Evolutionary conservation across 1,284 basidiomycete species (phyloP).

Genomic region (Heterobasidion occidentale): DNA sequence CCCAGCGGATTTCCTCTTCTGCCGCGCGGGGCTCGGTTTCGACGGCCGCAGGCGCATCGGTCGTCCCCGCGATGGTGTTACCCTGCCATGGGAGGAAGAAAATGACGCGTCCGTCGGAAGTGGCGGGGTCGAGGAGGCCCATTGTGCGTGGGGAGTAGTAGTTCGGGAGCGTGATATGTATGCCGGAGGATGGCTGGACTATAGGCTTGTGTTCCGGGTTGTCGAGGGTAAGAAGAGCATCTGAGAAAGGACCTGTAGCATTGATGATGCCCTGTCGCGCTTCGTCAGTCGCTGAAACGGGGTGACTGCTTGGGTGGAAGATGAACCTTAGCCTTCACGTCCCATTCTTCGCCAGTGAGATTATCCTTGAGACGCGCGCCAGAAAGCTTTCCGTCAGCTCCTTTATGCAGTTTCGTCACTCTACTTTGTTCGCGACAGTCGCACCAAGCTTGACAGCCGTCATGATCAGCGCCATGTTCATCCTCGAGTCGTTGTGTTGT

Average conservation of each 20-base stretch:
- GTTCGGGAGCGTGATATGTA: conserved; percentile 95
- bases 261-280: conserved; percentile 77
- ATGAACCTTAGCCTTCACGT: conserved; percentile 74
- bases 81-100: conserved; percentile 99
- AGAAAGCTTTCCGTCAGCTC: conserved; percentile 54
- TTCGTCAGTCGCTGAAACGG: background rate
- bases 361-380: conserved; percentile 80
- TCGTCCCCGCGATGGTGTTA: conserved; percentile 95
- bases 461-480: conserved; percentile 94
- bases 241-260: conserved; percentile 93
- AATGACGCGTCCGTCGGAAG: conserved; percentile 94
- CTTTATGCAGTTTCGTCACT: conserved; percentile 81
- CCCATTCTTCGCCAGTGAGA: conserved; percentile 79
- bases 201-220: conserved; percentile 80
- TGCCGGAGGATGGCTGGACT: conserved; percentile 87
- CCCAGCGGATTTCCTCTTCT: conserved; percentile 96
- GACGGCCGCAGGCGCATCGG: conserved; percentile 80
- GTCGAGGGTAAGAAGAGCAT: conserved; percentile 83
- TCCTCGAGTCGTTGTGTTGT: conserved; percentile 97
- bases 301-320: background rate
- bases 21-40: conserved; percentile 76
- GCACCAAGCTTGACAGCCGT: conserved; percentile 94
- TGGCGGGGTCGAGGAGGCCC: conserved; percentile 93
- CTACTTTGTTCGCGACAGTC: conserved; percentile 84
- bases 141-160: conserved; percentile 95